A percentile compares a stretch with the other conserved stretches of the same genome.
Conservation (phyloP, 2,329 filamentous ascomycete genomes). For the Pyrenochaeta sp. region DNA sequence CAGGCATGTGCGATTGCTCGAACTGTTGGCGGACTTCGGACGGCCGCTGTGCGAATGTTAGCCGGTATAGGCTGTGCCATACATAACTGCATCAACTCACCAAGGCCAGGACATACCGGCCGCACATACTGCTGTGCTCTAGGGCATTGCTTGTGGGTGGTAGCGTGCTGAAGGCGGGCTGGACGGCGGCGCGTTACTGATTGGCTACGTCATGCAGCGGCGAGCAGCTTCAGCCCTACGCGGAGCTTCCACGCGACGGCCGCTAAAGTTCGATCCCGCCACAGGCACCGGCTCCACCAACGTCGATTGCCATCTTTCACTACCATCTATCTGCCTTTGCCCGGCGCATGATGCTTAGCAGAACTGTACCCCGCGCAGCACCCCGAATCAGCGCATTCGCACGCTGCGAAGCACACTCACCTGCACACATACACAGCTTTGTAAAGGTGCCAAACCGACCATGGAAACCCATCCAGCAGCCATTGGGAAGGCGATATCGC, state of each 20-base stretch:
- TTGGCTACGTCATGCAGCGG: slow-evolving; percentile 45
- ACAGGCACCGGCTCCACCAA: slow-evolving; percentile 25
- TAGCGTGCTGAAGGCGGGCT: slow-evolving; percentile 8
- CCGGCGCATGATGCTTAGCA: slow-evolving; percentile 47
- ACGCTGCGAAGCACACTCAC: slow-evolving; percentile 35
- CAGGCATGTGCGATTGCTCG: slow-evolving; percentile 75
- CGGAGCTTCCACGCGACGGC: slow-evolving; percentile 29
- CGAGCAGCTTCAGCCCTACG: slow-evolving; percentile 37
- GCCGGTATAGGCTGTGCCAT: not conserved
- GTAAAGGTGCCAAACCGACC: slow-evolving; percentile 30
- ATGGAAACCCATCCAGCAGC: slow-evolving; percentile 38
- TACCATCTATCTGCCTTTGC: slow-evolving; percentile 24
- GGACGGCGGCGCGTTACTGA: slow-evolving; percentile 30
- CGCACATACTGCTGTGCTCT: slow-evolving; percentile 65
- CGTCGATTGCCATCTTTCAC: slow-evolving; percentile 15
- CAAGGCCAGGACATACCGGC: slow-evolving; percentile 70
- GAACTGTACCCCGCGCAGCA: slow-evolving; percentile 40
- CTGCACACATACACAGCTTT: slow-evolving; percentile 27
- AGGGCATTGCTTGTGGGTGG: slow-evolving; percentile 26
- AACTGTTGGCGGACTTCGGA: slow-evolving; percentile 78
- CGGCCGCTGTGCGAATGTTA: slow-evolving; percentile 66
- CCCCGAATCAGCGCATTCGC: slow-evolving; percentile 29
- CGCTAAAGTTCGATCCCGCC: slow-evolving; percentile 38
- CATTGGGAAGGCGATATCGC: slow-evolving; percentile 35
- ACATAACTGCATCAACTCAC: slow-evolving; percentile 52